These are phyloP conservation scores for thale cress (Arabidopsis thaliana) DNA, from an alignment of 345 rosid species.

Conservation along the genomic window TAIR10.1 NC_003071.7:11472501-11473000, in stretches of 20 bases:
- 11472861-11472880: conserved; percentile 95
- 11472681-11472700: conserved; percentile 22
- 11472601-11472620: conserved; percentile 74
- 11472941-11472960: conserved; percentile 85
- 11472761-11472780: conserved; percentile 97
- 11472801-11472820: conserved; percentile 80
- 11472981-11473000: background rate
- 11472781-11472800: conserved; percentile 93
- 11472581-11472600: conserved; percentile 75
- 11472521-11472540: conserved; percentile 13
- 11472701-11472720: conserved; percentile 55
- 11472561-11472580: conserved; percentile 68
- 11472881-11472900: conserved; percentile 94
- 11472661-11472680: conserved; percentile 15
- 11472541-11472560: conserved; percentile 75
- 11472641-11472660: conserved; percentile 30
- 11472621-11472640: conserved; percentile 95
- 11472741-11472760: conserved; percentile 91
- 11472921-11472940: conserved; percentile 87
- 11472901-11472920: conserved; percentile 78
- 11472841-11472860: conserved; percentile 77
- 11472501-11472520: background rate
- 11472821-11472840: conserved; percentile 65
- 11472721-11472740: conserved; percentile 73
- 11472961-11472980: background rate